Evolutionary conservation across 2,329 filamentous ascomycete genomes (phyloP), one percentile per base, ranked within the genome.

Genomic region (Apiospora malaysiana): DNA sequence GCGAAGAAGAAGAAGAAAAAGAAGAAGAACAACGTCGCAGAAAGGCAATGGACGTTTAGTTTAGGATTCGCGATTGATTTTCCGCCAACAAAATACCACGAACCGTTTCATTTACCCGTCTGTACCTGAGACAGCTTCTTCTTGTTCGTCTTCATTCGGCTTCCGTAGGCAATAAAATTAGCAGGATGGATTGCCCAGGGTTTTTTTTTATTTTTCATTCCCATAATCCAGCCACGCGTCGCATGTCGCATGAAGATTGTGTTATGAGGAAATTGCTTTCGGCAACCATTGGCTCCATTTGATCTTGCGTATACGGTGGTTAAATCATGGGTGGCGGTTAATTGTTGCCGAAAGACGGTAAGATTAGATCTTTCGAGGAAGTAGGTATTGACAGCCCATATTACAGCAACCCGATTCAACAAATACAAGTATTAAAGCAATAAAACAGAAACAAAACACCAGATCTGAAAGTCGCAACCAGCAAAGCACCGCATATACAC

Each of bases 191-290:
- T 59, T 16, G 6, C 51, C 7, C 51, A 9, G 7, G n/a, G n/a
- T n/a, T n/a, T n/a, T n/a, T n/a, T n/a, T n/a, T n/a, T n/a, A 59
- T 59, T 16, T 45, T 32, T 37, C 51, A 6, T 21, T 32, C 16
- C 4, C 27, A n/a, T 27, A 59, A 59, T 16, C 51, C 51, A 59
- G 51, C 51, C 51, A 59, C 51, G 51, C 51, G 51, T 59, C 51
- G 51, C 27, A 59, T n/a, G n/a, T n/a, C n/a, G n/a, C n/a, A n/a
- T n/a, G n/a, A n/a, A n/a, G 16, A 37, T 2, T 8, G 18, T 21
- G n/a, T 21, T 21, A 9, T n/a, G 51, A 37, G 42, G 27, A 56
- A 56, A 16, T 2, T 14, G 14, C 2, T 6, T 18, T 18, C 25
- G 7, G 51, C 8, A 59, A 3, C 21, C 51, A 56, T 10, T 37